Percentiles rank a stretch among this genome's conserved stretches.
Conservation (phyloP, 1,284 basidiomycete genomes). For the Tilletia caries region DNA sequence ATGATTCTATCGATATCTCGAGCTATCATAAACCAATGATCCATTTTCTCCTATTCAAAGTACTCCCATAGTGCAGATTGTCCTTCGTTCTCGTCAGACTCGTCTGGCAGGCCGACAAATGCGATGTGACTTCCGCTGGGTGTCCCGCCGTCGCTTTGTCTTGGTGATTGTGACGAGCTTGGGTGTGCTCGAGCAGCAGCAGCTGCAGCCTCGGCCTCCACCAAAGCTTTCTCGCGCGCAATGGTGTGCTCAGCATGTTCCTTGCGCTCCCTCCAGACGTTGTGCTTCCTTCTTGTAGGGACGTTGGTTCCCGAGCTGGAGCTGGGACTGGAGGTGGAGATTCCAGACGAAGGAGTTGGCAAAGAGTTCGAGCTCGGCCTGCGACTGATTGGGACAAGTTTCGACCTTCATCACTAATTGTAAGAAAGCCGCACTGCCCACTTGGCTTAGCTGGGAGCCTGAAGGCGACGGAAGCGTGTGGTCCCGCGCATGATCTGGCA, state of each 20-base stretch:
- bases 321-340: too few species aligned
- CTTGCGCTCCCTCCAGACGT: slow-evolving; percentile 10
- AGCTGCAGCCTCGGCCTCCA: not conserved
- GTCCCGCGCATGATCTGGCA: not conserved
- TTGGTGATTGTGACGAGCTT: not conserved
- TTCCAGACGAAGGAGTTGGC: too few species aligned
- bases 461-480: not conserved
- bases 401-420: not conserved
- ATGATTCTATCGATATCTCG: too few species aligned
- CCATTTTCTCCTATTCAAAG: too few species aligned
- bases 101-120: not conserved
- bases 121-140: not conserved
- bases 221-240: not conserved
- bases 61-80: too few species aligned
- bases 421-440: not conserved
- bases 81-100: not conserved
- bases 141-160: not conserved
- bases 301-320: not conserved
- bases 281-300: not conserved
- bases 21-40: too few species aligned
- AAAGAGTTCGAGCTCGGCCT: not conserved
- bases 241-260: slow-evolving; percentile 6
- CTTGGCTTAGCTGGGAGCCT: not conserved
- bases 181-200: not conserved
- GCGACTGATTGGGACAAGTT: not conserved